phyloP scores from a whole-genome alignment of 2,329 filamentous ascomycete genomes.

The Chrysoporthe austroafricana region DNA sequence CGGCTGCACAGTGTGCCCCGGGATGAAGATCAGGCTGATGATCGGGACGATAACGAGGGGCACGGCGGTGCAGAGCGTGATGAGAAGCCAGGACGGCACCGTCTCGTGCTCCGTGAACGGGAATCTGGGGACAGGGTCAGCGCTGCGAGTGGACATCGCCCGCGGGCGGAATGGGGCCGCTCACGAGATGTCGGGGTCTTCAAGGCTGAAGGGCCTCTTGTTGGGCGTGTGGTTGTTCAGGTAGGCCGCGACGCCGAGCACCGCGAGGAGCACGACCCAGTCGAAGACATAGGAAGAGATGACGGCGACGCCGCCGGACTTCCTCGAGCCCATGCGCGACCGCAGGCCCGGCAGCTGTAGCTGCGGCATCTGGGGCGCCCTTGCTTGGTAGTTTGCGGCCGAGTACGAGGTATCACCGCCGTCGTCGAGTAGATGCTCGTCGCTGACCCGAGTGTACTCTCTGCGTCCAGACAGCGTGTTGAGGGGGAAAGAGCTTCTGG shows the following conservation, averaged over 20 bases:
- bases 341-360: constrained; percentile 23
- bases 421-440: neutral
- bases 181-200: constrained; percentile 76
- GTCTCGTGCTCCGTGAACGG: constrained; percentile 73
- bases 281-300: constrained; percentile 72
- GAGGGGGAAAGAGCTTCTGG: constrained; percentile 25
- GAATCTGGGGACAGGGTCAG: constrained; percentile 53
- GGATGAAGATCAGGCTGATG: constrained; percentile 71
- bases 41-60: constrained; percentile 72
- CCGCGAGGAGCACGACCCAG: constrained; percentile 69
- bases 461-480: constrained; percentile 20
- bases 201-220: constrained; percentile 71
- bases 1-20: constrained; percentile 68
- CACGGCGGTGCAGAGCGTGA: constrained; percentile 64
- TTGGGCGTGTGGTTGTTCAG: constrained; percentile 66
- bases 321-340: constrained; percentile 29
- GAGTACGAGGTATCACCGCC: constrained; percentile 21
- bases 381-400: constrained; percentile 3
- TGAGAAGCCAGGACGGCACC: constrained; percentile 67
- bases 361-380: constrained; percentile 19
- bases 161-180: constrained; percentile 31
- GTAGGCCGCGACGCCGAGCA: constrained; percentile 61
- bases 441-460: constrained; percentile 19
- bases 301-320: constrained; percentile 43
- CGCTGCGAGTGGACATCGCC: neutral